phyloP scores from a whole-genome alignment of 345 rosid genomes.

The Psidium friedrichsthalianum region DNA sequence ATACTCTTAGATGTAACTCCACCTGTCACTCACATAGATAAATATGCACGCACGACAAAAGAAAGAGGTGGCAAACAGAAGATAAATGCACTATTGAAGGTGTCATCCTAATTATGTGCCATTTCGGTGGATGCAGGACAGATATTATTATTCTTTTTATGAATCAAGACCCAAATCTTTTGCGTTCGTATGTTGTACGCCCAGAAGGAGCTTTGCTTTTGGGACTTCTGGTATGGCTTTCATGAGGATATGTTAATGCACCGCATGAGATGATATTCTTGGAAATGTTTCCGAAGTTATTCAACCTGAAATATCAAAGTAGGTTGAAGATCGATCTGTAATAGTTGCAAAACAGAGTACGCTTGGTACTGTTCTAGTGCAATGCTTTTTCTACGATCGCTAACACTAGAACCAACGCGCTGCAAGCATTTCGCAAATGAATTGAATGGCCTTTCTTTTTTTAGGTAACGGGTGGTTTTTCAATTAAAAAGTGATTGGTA shows the following conservation, averaged over 20 bases:
- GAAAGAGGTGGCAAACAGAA: background rate
- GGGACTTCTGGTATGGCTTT: conserved; percentile 76
- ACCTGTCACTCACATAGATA: background rate
- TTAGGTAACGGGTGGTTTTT: background rate
- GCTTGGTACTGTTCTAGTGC: background rate
- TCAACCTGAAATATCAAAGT: background rate
- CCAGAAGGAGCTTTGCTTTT: conserved; percentile 65
- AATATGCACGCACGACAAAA: background rate
- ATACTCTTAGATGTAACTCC: background rate
- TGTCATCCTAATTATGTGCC: conserved; percentile 8
- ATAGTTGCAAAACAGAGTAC: background rate
- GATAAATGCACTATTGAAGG: background rate
- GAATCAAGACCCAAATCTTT: conserved; percentile 62
- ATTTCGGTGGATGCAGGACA: conserved; percentile 78
- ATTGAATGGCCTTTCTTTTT: background rate
- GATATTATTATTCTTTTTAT: conserved; percentile 77
- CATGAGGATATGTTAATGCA: background rate
- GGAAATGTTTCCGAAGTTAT: background rate
- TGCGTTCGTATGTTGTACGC: conserved; percentile 62
- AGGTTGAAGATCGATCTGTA: background rate
- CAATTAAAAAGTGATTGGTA: background rate
- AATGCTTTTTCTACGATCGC: background rate
- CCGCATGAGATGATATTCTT: background rate
- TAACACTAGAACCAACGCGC: background rate
- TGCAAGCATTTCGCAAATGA: background rate